A percentile compares a stretch with the other conserved stretches of the same genome.
phyloP scores from a whole-genome alignment of 495 filamentous ascomycete genomes.

The Aspergillus saccharolyticus region DNA sequence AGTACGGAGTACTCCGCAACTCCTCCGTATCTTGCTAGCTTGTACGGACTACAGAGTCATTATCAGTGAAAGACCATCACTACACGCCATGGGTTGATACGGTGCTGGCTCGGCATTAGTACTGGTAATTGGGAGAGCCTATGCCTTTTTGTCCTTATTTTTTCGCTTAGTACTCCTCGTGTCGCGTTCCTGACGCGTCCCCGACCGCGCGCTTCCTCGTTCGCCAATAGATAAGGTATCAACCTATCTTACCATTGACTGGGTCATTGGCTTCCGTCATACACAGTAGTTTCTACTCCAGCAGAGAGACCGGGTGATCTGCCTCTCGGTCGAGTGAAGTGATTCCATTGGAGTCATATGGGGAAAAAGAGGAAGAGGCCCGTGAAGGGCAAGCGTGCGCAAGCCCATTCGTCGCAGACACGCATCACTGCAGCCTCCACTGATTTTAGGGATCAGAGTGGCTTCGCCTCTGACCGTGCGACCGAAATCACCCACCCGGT shows the following conservation, averaged over 20 bases:
- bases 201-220: neutral
- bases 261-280: neutral
- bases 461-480: conserved; percentile 12
- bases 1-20: neutral
- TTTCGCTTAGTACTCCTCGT: neutral
- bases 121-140: too few relatives aligned
- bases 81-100: too few relatives aligned
- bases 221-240: neutral
- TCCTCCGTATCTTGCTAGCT: too few relatives aligned
- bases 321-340: neutral
- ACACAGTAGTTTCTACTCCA: neutral
- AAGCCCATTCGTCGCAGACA: conserved; percentile 16
- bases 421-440: conserved; percentile 16
- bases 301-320: neutral
- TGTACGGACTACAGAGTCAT: too few relatives aligned
- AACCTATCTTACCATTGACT: neutral
- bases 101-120: too few relatives aligned
- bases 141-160: neutral
- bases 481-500: conserved; percentile 51
- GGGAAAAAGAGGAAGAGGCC: conserved; percentile 44
- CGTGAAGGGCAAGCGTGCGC: conserved; percentile 24
- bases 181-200: neutral
- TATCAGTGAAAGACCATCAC: too few relatives aligned
- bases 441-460: conserved; percentile 17
- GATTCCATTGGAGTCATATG: too few relatives aligned